A percentile compares a stretch with the other conserved stretches of the same genome.
phyloP scores from a whole-genome alignment of 2,329 filamentous ascomycete species.

The Arachnopeziza araneosa region DNA sequence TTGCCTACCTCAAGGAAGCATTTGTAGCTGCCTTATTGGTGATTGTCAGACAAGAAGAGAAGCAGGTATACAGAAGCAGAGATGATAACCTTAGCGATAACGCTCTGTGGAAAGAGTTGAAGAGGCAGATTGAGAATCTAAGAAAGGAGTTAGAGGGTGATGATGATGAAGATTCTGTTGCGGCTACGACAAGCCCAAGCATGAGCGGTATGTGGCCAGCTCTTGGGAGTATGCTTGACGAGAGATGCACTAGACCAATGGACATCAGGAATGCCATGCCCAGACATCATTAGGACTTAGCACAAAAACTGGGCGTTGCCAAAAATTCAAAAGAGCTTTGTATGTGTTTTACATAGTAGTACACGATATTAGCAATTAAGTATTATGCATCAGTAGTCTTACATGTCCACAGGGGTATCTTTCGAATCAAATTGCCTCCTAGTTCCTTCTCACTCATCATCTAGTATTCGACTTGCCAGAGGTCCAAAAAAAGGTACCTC shows the following conservation, averaged over 20 bases:
- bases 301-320: not conserved
- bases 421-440: not conserved
- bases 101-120: slow-evolving; percentile 55
- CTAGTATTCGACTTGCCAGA: slow-evolving; percentile 82
- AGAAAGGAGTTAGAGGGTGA: slow-evolving; percentile 50
- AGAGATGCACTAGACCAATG: slow-evolving; percentile 6
- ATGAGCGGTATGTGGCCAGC: slow-evolving; percentile 18
- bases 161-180: slow-evolving; percentile 6
- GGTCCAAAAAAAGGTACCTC: slow-evolving; percentile 84
- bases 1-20: slow-evolving; percentile 65
- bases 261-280: not conserved
- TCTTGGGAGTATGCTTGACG: slow-evolving; percentile 14
- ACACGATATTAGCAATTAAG: slow-evolving; percentile 16
- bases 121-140: slow-evolving; percentile 56
- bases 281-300: not conserved
- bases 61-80: slow-evolving; percentile 9
- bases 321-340: too few relatives aligned
- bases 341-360: not conserved
- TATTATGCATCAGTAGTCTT: slow-evolving; percentile 15
- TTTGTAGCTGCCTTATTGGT: slow-evolving; percentile 59
- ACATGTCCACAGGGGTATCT: slow-evolving; percentile 20
- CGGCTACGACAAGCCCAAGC: slow-evolving; percentile 1
- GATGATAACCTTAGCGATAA: slow-evolving; percentile 42
- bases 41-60: slow-evolving; percentile 39
- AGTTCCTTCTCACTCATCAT: slow-evolving; percentile 57